Percentiles rank a stretch among this genome's conserved stretches.
These are phyloP conservation scores for Paecilomyces sp. DNA, from an alignment of 2,329 filamentous ascomycete genomes.

Conservation along the genomic window DNA sequence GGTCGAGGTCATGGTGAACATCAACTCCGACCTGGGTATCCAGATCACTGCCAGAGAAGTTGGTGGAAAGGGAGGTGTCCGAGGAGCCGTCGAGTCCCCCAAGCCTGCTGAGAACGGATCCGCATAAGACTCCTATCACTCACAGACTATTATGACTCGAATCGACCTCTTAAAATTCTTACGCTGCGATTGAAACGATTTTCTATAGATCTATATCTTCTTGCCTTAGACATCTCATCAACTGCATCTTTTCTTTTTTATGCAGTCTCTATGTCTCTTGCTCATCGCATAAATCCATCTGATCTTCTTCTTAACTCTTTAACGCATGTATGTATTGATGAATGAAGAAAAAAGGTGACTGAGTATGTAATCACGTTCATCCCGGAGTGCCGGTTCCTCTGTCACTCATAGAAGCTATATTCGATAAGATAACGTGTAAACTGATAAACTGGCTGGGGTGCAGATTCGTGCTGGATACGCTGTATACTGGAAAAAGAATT, in stretches of 20 bases:
- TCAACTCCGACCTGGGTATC: conserved; percentile 70
- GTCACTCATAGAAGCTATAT: neutral
- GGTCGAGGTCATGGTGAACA: conserved; percentile 89
- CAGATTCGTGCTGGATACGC: too few relatives aligned
- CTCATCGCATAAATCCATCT: neutral
- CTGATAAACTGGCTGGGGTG: too few relatives aligned
- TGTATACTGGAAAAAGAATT: neutral
- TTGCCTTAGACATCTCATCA: neutral
- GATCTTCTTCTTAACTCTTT: neutral
- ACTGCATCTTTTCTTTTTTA: neutral
- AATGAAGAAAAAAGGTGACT: neutral
- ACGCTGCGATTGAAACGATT: neutral
- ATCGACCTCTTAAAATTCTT: neutral
- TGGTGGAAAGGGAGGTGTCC: conserved; percentile 76
- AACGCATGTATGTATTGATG: neutral
- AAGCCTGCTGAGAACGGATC: conserved; percentile 26
- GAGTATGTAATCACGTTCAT: neutral
- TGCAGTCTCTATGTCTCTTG: conserved; percentile 7
- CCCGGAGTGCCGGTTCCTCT: conserved; percentile 5
- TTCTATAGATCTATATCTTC: neutral
- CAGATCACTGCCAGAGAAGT: conserved; percentile 79
- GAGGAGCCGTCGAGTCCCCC: conserved; percentile 50
- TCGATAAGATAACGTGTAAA: neutral
- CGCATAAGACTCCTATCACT: conserved; percentile 8
- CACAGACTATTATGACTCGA: neutral